Percentiles rank a stretch among this genome's conserved stretches.
phyloP scores from a whole-genome alignment of 192 early-diverging fungal genomes.

The Umbelopsis ramanniana region DNA sequence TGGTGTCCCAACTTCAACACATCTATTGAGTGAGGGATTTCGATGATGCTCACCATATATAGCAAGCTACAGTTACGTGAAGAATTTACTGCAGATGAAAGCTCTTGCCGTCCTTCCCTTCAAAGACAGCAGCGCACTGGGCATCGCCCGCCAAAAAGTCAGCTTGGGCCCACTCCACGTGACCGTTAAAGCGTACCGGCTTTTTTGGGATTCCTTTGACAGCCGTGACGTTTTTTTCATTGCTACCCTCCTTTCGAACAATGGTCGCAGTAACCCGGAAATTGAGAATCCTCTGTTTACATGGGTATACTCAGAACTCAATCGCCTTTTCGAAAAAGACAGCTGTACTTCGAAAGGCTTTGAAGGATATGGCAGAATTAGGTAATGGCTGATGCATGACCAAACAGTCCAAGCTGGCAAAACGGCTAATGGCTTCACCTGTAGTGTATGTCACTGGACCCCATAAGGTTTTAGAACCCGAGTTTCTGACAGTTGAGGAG shows the following conservation, averaged over 20 bases:
- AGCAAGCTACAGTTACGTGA: too few species aligned
- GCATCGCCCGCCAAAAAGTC: too few species aligned
- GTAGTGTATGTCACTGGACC: slow-evolving; percentile 59
- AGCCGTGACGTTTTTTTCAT: not conserved
- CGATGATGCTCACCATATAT: too few species aligned
- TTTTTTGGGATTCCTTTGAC: not conserved
- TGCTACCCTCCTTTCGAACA: not conserved
- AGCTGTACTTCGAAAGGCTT: slow-evolving; percentile 50
- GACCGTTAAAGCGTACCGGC: not conserved
- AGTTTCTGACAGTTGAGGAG: slow-evolving; percentile 45
- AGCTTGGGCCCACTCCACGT: too few species aligned
- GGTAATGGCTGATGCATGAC: slow-evolving; percentile 30
- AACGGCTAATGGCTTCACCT: not conserved
- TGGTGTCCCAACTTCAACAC: too few species aligned
- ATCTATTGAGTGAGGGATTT: too few species aligned
- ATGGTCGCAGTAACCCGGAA: slow-evolving; percentile 24
- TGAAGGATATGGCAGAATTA: slow-evolving; percentile 56
- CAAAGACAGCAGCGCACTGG: too few species aligned
- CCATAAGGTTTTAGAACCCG: slow-evolving; percentile 50
- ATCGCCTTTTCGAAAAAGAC: slow-evolving; percentile 57
- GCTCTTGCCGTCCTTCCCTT: too few species aligned
- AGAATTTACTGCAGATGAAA: too few species aligned
- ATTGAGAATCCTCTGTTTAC: slow-evolving; percentile 57
- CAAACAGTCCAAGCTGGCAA: not conserved
- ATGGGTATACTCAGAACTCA: slow-evolving; percentile 58